A percentile compares a stretch with the other conserved stretches of the same genome.
These are phyloP conservation scores for Colletotrichum nymphaeae DNA, from an alignment of 2,329 filamentous ascomycete species.

Conservation along the genomic window DNA sequence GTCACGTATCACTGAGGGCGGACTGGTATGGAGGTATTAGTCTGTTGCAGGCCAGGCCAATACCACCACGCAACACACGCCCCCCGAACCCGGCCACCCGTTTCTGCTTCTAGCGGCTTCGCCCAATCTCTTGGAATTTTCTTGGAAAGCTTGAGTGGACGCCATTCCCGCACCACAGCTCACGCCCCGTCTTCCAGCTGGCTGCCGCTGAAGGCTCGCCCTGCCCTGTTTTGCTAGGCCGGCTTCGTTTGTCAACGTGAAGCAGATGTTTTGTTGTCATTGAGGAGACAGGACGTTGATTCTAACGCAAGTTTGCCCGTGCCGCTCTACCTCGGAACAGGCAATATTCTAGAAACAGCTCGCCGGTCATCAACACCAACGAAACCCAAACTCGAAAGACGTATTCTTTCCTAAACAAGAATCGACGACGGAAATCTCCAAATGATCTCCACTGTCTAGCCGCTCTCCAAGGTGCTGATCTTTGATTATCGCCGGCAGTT, in stretches of 20 bases:
- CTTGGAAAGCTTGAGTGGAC: slow-evolving; percentile 37
- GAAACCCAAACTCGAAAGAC: not conserved
- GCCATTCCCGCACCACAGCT: slow-evolving; percentile 34
- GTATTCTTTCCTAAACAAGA: not conserved
- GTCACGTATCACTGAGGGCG: not conserved
- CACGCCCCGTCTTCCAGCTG: slow-evolving; percentile 27
- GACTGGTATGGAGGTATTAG: not conserved
- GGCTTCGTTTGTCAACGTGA: not conserved
- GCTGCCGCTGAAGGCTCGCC: slow-evolving; percentile 21
- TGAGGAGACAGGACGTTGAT: not conserved
- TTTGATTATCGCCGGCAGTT: slow-evolving; percentile 33
- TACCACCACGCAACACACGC: slow-evolving; percentile 13
- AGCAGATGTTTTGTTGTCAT: not conserved
- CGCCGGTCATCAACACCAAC: not conserved
- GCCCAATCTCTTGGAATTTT: slow-evolving; percentile 37
- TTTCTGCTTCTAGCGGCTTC: slow-evolving; percentile 33
- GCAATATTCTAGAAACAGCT: slow-evolving; percentile 30
- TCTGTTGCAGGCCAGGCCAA: not conserved
- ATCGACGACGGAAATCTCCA: not conserved
- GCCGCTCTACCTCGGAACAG: not conserved
- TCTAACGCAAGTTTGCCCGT: not conserved
- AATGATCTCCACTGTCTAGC: slow-evolving; percentile 2
- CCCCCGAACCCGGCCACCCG: slow-evolving; percentile 15
- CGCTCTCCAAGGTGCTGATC: slow-evolving; percentile 16
- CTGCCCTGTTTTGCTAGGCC: slow-evolving; percentile 4